Evolutionary conservation across 169 alveolate genomes (phyloP).

Genomic region (Eimeria tenella): DNA sequence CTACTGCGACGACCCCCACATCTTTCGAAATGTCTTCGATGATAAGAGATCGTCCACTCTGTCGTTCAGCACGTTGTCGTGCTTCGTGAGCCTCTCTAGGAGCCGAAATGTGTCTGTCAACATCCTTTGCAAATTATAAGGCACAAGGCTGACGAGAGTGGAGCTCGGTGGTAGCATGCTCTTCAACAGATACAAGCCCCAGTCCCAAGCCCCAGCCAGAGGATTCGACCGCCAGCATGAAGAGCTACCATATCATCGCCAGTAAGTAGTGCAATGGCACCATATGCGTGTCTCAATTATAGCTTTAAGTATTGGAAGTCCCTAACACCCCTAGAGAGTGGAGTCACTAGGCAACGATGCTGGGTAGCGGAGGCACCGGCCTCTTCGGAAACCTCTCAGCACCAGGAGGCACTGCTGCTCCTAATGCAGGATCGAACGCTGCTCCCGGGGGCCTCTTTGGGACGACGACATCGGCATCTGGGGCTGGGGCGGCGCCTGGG

Average conservation of each 20-base stretch:
- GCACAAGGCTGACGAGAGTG: too few relatives aligned
- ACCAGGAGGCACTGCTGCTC: constrained; percentile 31
- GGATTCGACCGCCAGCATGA: constrained; percentile 6
- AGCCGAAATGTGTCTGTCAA: too few relatives aligned
- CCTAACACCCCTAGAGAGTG: not conserved
- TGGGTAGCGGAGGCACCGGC: constrained; percentile 65
- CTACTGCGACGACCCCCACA: too few relatives aligned
- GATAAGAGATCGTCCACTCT: too few relatives aligned
- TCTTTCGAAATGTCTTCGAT: too few relatives aligned
- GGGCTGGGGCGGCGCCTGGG: constrained; percentile 23
- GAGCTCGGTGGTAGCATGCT: too few relatives aligned
- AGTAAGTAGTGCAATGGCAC: not conserved
- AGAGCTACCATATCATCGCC: not conserved
- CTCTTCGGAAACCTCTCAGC: constrained; percentile 45
- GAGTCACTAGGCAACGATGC: constrained; percentile 23
- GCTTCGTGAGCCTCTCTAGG: too few relatives aligned
- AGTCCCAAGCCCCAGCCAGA: too few relatives aligned
- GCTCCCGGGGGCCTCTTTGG: constrained; percentile 60
- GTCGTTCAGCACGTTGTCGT: too few relatives aligned
- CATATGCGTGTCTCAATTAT: not conserved
- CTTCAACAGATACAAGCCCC: too few relatives aligned
- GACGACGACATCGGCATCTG: constrained; percentile 12
- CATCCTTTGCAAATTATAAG: too few relatives aligned
- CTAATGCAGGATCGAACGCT: not conserved
- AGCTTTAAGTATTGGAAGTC: not conserved